Percentiles rank a stretch among this genome's conserved stretches.
Conservation (phyloP, 495 filamentous ascomycete genomes). For the Neurospora cerealis region DNA sequence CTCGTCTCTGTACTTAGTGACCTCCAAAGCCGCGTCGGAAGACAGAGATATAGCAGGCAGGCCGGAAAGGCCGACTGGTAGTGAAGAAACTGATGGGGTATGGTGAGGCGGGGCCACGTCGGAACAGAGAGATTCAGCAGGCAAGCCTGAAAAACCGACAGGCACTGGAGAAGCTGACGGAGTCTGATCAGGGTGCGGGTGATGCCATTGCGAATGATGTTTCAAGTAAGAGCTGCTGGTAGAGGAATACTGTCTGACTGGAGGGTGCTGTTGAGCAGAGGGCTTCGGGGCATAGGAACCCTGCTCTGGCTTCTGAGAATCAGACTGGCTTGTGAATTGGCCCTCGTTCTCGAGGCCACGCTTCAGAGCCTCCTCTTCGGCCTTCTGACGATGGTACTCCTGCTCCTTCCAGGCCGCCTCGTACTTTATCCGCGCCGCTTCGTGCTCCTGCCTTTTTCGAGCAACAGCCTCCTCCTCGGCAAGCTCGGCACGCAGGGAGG, state of each 20-base stretch:
- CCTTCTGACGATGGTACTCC: background rate
- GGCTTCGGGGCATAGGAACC: background rate
- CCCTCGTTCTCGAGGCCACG: background rate
- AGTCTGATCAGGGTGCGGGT: background rate
- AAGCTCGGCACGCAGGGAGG: background rate
- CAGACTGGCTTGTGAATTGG: background rate
- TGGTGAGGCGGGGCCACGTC: background rate
- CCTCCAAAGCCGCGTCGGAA: background rate
- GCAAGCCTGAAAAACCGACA: background rate
- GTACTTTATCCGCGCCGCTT: background rate
- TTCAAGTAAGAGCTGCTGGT: background rate
- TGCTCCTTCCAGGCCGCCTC: background rate
- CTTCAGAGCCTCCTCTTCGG: background rate
- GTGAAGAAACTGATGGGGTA: background rate
- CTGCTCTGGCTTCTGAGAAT: background rate
- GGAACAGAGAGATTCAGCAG: background rate
- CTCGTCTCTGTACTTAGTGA: background rate
- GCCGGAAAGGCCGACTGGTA: background rate
- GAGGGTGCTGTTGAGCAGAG: background rate
- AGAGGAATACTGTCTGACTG: fast-evolving
- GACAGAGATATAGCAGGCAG: background rate
- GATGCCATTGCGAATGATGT: background rate
- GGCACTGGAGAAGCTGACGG: background rate
- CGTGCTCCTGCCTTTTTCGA: background rate
- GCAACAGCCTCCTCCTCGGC: background rate